A percentile compares a stretch with the other conserved stretches of the same genome.
Evolutionary conservation across 768 basidiomycete genomes (phyloP).

Genomic region (Leccinum imitatum): DNA sequence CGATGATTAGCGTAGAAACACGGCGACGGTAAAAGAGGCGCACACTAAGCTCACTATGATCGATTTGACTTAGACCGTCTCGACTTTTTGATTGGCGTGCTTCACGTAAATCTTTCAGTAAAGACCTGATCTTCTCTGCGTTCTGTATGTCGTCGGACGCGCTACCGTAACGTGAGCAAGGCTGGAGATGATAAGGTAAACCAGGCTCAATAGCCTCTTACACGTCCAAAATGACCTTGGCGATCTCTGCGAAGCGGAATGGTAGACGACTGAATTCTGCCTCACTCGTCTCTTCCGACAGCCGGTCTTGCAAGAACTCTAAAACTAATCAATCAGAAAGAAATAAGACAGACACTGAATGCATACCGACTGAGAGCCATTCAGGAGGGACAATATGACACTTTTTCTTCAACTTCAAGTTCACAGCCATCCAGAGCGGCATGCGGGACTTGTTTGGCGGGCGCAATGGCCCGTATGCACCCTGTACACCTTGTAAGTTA

Average conservation of each 20-base stretch:
- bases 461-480: slow-evolving; percentile 87
- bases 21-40: slow-evolving; percentile 25
- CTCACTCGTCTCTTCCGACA: slow-evolving; percentile 72
- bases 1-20: neutral
- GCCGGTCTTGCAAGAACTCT: slow-evolving; percentile 81
- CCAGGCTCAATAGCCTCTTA: slow-evolving; percentile 38
- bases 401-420: slow-evolving; percentile 92
- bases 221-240: slow-evolving; percentile 93
- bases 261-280: slow-evolving; percentile 78
- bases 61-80: slow-evolving; percentile 76
- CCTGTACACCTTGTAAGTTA: slow-evolving; percentile 45
- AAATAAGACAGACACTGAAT: neutral
- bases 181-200: neutral
- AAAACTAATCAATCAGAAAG: slow-evolving; percentile 1
- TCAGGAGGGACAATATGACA: slow-evolving; percentile 88
- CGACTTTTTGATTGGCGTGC: slow-evolving; percentile 93
- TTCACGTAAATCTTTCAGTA: slow-evolving; percentile 95
- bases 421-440: slow-evolving; percentile 96
- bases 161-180: slow-evolving; percentile 38
- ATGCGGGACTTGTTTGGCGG: slow-evolving; percentile 83
- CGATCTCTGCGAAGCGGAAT: slow-evolving; percentile 85
- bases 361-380: slow-evolving; percentile 85
- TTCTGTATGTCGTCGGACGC: slow-evolving; percentile 88
- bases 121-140: slow-evolving; percentile 77
- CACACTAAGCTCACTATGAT: slow-evolving; percentile 81